Base-by-base conservation (phyloP, 768 basidiomycete species). In the Tricholoma terreum region DNA sequence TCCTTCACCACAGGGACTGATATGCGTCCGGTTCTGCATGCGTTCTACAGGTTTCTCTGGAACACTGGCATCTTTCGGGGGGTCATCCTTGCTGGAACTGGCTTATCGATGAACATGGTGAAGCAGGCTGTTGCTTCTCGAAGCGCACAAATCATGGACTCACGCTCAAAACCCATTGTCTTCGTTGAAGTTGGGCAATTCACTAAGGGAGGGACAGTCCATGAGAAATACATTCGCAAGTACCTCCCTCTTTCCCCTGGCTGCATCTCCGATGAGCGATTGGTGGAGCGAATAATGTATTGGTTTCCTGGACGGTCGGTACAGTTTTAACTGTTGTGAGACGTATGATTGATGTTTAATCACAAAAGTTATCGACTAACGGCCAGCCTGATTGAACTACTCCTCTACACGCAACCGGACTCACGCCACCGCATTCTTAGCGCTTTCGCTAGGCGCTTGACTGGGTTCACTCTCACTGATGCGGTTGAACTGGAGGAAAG, bases 371-470 rank as follows among this genome's bases (percentile, higher is more conserved):
- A 61, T 42, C 54, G 57, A n/a, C 34, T 61, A 27, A 63, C 60
- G 40, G 60, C 63, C 38, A 49, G 31, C 50, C 55, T 64, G 40
- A 64, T 64, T 50, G 61, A 62, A 56, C 51, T 64, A 46, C 55
- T 61, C 21, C 56, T 62, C 17, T 62, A 19, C 58, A 31, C 30
- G 36, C 46, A 51, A 52, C 24, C 48, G n/a, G 49, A 8, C 46
- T 57, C 63, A 50, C 61, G 34, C 6, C 63, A 64, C 51, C 61
- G 55, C 46, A 49, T 63, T 55, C 60, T 63, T 27, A 56, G 50
- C 22, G 40, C 60, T 56, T 63, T 59, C 45, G 52, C 33, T 33
- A 51, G 52, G 34, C 40, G 19, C 35, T 43, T 64, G 61, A 64
- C 63, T 42, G 42, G 46, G 48, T 64, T 64, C 50, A 64, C 40